Base-by-base conservation (phyloP, 2,329 filamentous ascomycete genomes). In the Cryphonectria naterciae region DNA sequence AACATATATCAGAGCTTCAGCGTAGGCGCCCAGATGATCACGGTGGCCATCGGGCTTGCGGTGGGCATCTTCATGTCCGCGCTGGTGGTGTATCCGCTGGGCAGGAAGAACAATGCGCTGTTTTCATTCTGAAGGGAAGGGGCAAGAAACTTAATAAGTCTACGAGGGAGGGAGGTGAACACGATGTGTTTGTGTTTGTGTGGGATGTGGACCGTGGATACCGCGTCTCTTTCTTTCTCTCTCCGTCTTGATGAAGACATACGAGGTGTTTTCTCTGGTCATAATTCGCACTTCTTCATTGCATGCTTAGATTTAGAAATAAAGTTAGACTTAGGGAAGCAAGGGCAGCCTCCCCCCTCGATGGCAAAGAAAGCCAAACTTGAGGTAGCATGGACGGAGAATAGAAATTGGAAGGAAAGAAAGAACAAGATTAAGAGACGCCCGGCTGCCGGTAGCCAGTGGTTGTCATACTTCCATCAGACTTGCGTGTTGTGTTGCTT, bases 21-120 rank as follows among this genome's bases (percentile, higher is more conserved):
- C 35, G 69, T 70, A 22, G 69, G 69, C 15, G 65, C 69, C 4
- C 69, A 70, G 65, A 70, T 70, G 69, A 70, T 70, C 22, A 63
- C 61, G n/a, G 69, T 70, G 15, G 65, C 69, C 7, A 66, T 70
- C 11, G 65, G 69, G 2, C 35, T 70, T 4, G 64, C 68, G 8
- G 68, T 70, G 6, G 68, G 68, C 5, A 54, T 70, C 3, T 70
- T 68, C 32, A 25, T 68, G 41, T 68, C 69, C 5, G 65, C 65
- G 22, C 49, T 68, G 28, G 60, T 70, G 61, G 65, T 65, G 37
- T 65, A 68, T 39, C 65, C 60, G 19, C 60, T 68, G 15, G 60
- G 69, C 19, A 58, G 66, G 37, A 65, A 58, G 49, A 65, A 65
- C 28, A 62, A 68, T 25, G 62, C 63, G 13, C 39, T 65, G 28